Evolutionary conservation across 768 basidiomycete genomes (phyloP), one percentile per base, ranked within the genome.

Genomic region (Gymnopilus junonius): DNA sequence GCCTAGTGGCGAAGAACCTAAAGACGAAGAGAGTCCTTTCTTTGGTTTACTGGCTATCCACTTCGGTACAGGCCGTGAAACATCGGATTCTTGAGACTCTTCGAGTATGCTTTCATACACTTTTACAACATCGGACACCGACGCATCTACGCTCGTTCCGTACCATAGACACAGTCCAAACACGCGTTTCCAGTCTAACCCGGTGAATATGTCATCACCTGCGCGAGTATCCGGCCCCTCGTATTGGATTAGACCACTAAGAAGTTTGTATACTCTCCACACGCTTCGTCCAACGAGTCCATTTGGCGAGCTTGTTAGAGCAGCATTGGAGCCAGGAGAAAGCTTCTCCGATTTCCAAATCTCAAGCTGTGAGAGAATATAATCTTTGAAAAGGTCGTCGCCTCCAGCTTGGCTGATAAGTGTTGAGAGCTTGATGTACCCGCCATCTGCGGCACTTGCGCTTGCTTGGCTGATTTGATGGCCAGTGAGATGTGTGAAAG

Each of bases 101-200:
- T 63, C 76, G 65, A 50, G 78, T 65, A 48, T 77, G 70, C 61
- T 76, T 79, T 85, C 82, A 72, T 91, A 97, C 0, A 84, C 76
- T 11, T 81, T 74, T 67, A 93, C 88, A 1, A 90, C 89, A 43
- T 91, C 85, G 2, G 86, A 79, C 61, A 95, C 85, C 4, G 92
- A 80, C 2, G 90, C 83, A 62, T 92, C 85, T 66, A 94, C 81
- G 2, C 87, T 82, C 43, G 89, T 83, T 0, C 87, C 88, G 73
- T 89, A 98, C 97, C 97, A 99, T 32, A 99, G 77, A 64, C 90
- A 89, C 45, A 98, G 77, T 2, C 94, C 97, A 71, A 99, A 93
- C 0, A 90, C 89, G 20, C 95, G 87, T 74, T 95, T 96, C 97
- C 97, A 99, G 72, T 97, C 96, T 57, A 98, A 75, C 0, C 87